Percentiles rank a stretch among this genome's conserved stretches.
These are phyloP conservation scores for Echium plantagineum DNA, from an alignment of 257 asterid species.

Conservation along the genomic window DNA sequence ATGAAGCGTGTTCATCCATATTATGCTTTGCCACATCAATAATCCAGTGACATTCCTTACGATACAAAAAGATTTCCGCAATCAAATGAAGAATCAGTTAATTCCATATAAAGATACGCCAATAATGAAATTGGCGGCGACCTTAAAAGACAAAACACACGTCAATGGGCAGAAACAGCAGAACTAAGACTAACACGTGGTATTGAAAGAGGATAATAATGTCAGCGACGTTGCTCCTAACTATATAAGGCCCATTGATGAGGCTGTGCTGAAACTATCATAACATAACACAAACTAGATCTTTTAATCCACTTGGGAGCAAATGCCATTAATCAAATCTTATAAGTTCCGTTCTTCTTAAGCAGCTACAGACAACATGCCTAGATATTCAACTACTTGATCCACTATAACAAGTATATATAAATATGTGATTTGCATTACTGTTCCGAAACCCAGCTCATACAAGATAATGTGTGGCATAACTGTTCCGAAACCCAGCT, in stretches of 20 bases:
- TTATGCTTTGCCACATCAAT: too few relatives aligned
- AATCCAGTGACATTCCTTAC: background rate
- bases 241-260: too few relatives aligned
- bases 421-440: background rate
- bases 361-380: background rate
- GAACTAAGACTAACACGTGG: background rate
- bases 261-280: background rate
- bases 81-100: background rate
- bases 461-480: too few relatives aligned
- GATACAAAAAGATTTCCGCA: too few relatives aligned
- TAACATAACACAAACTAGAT: background rate
- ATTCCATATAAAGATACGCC: background rate
- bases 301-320: background rate
- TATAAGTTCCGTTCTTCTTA: too few relatives aligned
- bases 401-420: background rate
- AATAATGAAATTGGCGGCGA: background rate
- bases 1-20: background rate
- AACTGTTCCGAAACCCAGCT: too few relatives aligned
- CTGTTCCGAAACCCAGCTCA: too few relatives aligned
- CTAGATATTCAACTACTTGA: background rate
- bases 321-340: background rate
- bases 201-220: too few relatives aligned
- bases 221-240: too few relatives aligned
- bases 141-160: background rate
- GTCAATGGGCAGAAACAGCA: background rate